phyloP scores from a whole-genome alignment of 441 rosid genomes.

The Macaranga tanarius region DNA sequence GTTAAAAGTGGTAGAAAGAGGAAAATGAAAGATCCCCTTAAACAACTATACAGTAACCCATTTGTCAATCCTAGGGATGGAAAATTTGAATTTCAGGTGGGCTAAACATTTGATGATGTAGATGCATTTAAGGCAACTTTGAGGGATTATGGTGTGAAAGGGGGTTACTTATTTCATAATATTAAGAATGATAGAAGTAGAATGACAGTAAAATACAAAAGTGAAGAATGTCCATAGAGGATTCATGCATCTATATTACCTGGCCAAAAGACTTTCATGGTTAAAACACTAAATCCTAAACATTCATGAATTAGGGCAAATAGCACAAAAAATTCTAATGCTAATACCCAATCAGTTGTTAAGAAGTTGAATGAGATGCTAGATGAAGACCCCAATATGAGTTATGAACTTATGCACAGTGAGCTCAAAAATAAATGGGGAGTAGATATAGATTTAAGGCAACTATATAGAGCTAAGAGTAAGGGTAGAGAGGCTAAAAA shows the following conservation, averaged over 20 bases:
- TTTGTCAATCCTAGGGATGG: no score
- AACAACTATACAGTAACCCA: no score
- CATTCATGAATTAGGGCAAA: neutral
- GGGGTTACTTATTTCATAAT: no score
- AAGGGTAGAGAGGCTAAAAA: neutral
- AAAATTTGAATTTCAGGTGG: neutral
- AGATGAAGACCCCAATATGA: neutral
- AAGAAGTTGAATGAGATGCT: neutral
- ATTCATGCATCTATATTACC: neutral
- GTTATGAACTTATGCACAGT: neutral
- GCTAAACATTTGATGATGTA: no score
- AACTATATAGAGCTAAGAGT: neutral
- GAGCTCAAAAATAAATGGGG: neutral
- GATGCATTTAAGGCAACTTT: no score
- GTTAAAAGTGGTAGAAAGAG: no score
- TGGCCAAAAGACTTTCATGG: no score
- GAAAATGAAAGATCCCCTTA: no score
- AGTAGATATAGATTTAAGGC: neutral
- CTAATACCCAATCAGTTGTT: neutral
- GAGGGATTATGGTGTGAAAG: neutral
- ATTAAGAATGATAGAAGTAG: neutral
- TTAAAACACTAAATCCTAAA: neutral
- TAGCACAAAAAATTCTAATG: neutral
- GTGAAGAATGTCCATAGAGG: neutral
- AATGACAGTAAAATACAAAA: neutral